Percentiles rank a stretch among this genome's conserved stretches.
phyloP scores from a whole-genome alignment of 805 yeast species.

The Candida methanosorbosa region DNA sequence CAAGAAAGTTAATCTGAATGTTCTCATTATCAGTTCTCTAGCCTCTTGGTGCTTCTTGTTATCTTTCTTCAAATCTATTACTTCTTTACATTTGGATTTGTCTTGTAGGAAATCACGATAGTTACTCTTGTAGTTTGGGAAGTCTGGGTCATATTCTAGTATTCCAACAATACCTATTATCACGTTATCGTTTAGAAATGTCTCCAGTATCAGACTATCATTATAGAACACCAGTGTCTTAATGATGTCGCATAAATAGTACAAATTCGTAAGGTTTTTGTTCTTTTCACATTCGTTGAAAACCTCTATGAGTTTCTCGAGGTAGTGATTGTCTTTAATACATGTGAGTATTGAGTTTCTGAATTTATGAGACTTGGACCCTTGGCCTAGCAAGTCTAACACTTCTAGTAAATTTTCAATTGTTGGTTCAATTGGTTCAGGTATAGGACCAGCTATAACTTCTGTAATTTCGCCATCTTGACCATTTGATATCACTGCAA shows the following conservation, averaged over 20 bases:
- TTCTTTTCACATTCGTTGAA: slow-evolving; percentile 50
- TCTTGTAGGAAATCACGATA: slow-evolving; percentile 58
- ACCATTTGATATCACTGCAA: slow-evolving; percentile 50
- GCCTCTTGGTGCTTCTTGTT: slow-evolving; percentile 27
- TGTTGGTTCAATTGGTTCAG: slow-evolving; percentile 53
- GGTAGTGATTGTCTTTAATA: slow-evolving; percentile 44
- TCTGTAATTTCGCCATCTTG: slow-evolving; percentile 54
- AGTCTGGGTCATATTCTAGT: slow-evolving; percentile 85
- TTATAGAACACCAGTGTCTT: slow-evolving; percentile 66
- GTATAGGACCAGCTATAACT: slow-evolving; percentile 71
- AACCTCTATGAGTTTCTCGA: slow-evolving; percentile 39
- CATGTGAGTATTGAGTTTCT: slow-evolving; percentile 50
- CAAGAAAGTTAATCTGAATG: slow-evolving; percentile 70
- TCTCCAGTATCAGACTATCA: slow-evolving; percentile 53
- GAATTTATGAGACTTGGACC: slow-evolving; percentile 54
- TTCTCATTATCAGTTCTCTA: slow-evolving; percentile 54
- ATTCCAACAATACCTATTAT: slow-evolving; percentile 65
- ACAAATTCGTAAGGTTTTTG: slow-evolving; percentile 46
- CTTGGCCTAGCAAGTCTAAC: slow-evolving; percentile 48
- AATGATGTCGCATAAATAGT: slow-evolving; percentile 61
- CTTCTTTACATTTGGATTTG: slow-evolving; percentile 58
- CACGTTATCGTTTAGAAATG: slow-evolving; percentile 42
- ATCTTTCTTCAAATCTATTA: slow-evolving; percentile 49
- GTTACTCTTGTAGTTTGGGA: slow-evolving; percentile 71
- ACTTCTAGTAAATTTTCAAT: slow-evolving; percentile 43